Evolutionary conservation across 805 yeast species (phyloP), one percentile per base, ranked within the genome.

Genomic region (Suhomyces xylopsoci): DNA sequence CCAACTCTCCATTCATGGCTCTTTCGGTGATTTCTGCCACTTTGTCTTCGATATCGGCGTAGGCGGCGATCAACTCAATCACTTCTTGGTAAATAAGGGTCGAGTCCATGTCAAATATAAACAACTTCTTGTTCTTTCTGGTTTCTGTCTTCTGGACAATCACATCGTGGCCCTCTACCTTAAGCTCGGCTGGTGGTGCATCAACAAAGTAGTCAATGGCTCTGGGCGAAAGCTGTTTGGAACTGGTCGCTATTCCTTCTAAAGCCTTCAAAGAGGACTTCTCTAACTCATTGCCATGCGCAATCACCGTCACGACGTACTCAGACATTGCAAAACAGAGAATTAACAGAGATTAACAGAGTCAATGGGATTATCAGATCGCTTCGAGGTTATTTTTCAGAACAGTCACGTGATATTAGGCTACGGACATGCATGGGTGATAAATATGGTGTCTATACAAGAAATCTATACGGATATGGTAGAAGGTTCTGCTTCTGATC

Each of bases 1-100:
- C 98, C 17, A 94, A 74, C 65, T 93, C 97, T 25, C 97, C 97
- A 62, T 93, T 92, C 99, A 94, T 94, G 19, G 99, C 98, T 24
- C 90, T 79, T 40, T 87, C 90, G 2, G 99, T 94, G 61, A 94
- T 92, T 28, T 79, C 87, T 5, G 93, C 88, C 6, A 94, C 99
- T 66, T 90, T 77, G 5, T 79, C 83, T 64, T 94, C 97, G 32
- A 94, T 96, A 58, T 81, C 79, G n/a, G 97, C 98, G 62, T 89
- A 87, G 0, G 90, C 90, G 2, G 99, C 99, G 58, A 94, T 93
- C 64, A 94, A 70, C 65, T 94, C 99, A 60, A 94, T 94, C 40
- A 94, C 97, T 71, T 94, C 99, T 70, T 94, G 98, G 67, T 88
- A 85, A 58, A 94, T 94, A 64, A 94, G 74, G 0, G 99, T 94